phyloP scores from a whole-genome alignment of 352 stramenopile species.

The Saprolegnia parasitica region DNA sequence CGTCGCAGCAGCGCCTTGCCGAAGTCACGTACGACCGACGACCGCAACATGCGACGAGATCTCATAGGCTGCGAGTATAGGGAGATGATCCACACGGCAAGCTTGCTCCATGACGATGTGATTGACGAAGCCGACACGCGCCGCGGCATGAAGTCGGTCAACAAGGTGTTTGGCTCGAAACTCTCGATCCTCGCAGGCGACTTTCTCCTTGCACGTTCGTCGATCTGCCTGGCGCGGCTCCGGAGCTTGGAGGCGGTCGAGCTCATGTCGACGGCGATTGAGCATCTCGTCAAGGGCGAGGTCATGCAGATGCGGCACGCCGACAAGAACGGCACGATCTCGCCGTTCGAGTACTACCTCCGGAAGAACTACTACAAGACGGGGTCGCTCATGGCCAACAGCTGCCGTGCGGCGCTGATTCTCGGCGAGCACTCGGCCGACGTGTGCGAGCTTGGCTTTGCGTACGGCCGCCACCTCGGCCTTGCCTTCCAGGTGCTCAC shows the following conservation, averaged over 20 bases:
- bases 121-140: slow-evolving; percentile 97
- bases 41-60: background rate
- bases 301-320: slow-evolving; percentile 98
- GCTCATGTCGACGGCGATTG: slow-evolving; percentile 97
- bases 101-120: slow-evolving; percentile 98
- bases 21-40: slow-evolving; percentile 64
- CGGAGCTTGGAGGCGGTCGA: slow-evolving; percentile 95
- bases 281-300: slow-evolving; percentile 98
- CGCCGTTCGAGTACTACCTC: slow-evolving; percentile 94
- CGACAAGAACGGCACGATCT: slow-evolving; percentile 54
- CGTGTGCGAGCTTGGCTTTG: slow-evolving; percentile 87
- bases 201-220: slow-evolving; percentile 96
- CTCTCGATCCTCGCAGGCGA: slow-evolving; percentile 97
- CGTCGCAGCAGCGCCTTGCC: slow-evolving; percentile 68
- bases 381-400: slow-evolving; percentile 97
- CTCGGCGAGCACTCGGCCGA: slow-evolving; percentile 87
- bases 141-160: slow-evolving; percentile 90
- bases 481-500: slow-evolving; percentile 96
- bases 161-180: slow-evolving; percentile 98
- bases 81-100: slow-evolving; percentile 99
- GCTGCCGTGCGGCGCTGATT: slow-evolving; percentile 90
- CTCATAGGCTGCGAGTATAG: slow-evolving; percentile 28
- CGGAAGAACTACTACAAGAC: slow-evolving; percentile 99
- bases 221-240: slow-evolving; percentile 91
- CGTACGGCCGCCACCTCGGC: slow-evolving; percentile 96